phyloP scores from a whole-genome alignment of 305 asterid genomes.

The Petunia hybrid region DNA sequence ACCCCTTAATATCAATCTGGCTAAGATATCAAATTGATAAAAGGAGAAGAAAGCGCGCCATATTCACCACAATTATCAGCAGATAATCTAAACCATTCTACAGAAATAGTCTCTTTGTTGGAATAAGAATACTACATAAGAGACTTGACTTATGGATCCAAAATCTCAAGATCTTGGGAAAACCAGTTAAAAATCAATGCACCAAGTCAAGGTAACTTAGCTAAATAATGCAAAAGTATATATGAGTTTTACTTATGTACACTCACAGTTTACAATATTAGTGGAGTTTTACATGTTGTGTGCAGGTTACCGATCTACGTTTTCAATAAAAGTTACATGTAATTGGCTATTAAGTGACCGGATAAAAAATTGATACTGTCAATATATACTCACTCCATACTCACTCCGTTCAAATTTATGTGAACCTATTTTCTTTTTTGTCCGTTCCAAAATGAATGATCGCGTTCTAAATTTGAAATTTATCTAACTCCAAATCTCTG shows the following conservation, averaged over 20 bases:
- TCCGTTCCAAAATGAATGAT: too few relatives aligned
- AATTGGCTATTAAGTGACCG: too few relatives aligned
- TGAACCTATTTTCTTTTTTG: too few relatives aligned
- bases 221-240: background rate
- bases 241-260: too few relatives aligned
- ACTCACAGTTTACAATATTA: too few relatives aligned
- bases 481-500: too few relatives aligned
- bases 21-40: background rate
- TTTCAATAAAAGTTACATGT: background rate
- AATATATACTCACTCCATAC: too few relatives aligned
- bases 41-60: background rate
- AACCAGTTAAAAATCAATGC: constrained; percentile 1
- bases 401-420: too few relatives aligned
- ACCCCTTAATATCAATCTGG: background rate
- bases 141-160: background rate
- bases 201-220: background rate
- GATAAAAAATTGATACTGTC: too few relatives aligned
- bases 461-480: too few relatives aligned
- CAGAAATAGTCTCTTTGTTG: background rate
- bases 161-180: background rate
- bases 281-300: too few relatives aligned
- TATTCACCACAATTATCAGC: background rate
- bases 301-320: too few relatives aligned
- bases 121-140: background rate
- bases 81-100: background rate